These are phyloP conservation scores for Metschnikowia sp. DNA, from an alignment of 805 yeast genomes.

Conservation along the genomic window DNA sequence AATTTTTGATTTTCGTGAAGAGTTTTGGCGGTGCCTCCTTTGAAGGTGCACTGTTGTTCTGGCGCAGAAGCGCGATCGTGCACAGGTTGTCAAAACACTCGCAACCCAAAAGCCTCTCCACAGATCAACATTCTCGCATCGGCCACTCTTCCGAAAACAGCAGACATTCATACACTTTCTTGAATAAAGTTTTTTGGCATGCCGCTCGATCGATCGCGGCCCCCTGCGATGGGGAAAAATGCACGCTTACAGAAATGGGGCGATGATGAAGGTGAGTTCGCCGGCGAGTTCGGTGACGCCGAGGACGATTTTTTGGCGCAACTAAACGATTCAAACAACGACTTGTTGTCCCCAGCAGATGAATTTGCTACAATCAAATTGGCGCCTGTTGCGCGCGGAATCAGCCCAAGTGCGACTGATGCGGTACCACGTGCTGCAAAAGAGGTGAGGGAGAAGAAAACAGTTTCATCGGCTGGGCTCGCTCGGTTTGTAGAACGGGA, in stretches of 20 bases:
- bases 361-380: slow-evolving; percentile 5
- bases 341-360: slow-evolving; percentile 5
- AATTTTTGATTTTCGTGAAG: slow-evolving; percentile 11
- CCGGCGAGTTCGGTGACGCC: background rate
- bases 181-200: background rate
- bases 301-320: slow-evolving; percentile 7
- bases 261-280: slow-evolving; percentile 8
- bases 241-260: slow-evolving; percentile 14
- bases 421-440: background rate
- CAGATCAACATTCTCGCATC: background rate
- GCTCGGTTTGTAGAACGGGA: slow-evolving; percentile 7
- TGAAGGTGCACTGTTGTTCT: background rate
- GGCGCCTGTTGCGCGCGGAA: background rate
- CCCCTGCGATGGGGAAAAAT: slow-evolving; percentile 2
- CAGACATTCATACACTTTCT: too few relatives aligned
- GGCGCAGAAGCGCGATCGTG: background rate
- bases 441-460: background rate
- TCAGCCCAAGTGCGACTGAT: slow-evolving; percentile 5
- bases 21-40: too few relatives aligned
- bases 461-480: background rate
- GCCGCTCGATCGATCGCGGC: slow-evolving; percentile 5
- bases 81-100: background rate
- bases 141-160: too few relatives aligned
- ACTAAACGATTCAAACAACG: slow-evolving; percentile 5
- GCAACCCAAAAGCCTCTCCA: background rate